Evolutionary conservation across 2,329 filamentous ascomycete genomes (phyloP).

Genomic region (Colletotrichum paranaense): DNA sequence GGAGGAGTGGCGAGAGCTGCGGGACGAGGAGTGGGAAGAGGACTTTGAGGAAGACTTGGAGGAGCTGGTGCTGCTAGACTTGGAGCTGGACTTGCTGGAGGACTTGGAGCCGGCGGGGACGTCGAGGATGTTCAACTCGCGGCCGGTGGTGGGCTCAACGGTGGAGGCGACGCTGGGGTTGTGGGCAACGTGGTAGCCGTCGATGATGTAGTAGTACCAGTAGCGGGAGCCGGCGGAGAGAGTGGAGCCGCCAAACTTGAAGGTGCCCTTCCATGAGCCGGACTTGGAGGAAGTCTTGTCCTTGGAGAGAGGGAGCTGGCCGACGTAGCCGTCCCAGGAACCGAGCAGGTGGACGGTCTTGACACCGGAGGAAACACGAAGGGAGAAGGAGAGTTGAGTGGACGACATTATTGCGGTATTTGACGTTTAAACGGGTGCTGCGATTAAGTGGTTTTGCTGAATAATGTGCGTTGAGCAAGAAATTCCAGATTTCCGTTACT

Average conservation of each 20-base stretch:
- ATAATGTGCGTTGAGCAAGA: constrained; percentile 61
- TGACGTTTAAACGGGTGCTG: constrained; percentile 49
- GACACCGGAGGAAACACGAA: constrained; percentile 95
- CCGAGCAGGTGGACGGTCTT: constrained; percentile 98
- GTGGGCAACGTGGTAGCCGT: constrained; percentile 98
- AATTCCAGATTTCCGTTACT: constrained; percentile 64
- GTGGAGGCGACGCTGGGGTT: constrained; percentile 91
- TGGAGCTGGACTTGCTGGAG: constrained; percentile 42
- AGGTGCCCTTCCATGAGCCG: constrained; percentile 94
- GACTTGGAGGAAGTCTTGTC: constrained; percentile 85
- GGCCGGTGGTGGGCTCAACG: constrained; percentile 95
- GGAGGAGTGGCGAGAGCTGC: constrained; percentile 46
- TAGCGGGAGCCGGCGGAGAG: constrained; percentile 91
- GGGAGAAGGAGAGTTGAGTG: constrained; percentile 93
- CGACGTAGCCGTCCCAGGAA: constrained; percentile 97
- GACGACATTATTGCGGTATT: constrained; percentile 77
- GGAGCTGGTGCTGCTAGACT: constrained; percentile 49
- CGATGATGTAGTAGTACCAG: constrained; percentile 99
- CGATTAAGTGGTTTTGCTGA: constrained; percentile 29
- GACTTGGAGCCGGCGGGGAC: constrained; percentile 70
- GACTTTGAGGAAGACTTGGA: constrained; percentile 58
- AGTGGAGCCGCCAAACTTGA: constrained; percentile 90
- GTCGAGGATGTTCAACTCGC: constrained; percentile 97
- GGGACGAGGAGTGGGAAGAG: constrained; percentile 58
- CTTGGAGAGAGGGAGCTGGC: constrained; percentile 94